Base-by-base conservation (phyloP, 2,329 filamentous ascomycete genomes). In the Penicillium thymicola region DNA sequence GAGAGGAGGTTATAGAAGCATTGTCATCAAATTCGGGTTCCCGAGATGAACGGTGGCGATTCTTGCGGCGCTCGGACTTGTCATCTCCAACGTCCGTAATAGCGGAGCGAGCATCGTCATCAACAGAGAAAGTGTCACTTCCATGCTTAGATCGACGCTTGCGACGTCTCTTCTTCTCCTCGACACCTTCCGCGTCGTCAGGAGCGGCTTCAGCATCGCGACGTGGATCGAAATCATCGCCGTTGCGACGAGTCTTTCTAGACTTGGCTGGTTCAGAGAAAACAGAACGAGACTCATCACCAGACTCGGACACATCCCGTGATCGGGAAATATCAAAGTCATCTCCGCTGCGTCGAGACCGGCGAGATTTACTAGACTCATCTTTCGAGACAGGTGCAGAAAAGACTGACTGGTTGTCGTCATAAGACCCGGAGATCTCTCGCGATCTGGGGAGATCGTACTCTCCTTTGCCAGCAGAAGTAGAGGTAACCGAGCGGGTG, bases 11-110 rank as follows among this genome's bases (percentile, higher is more conserved):
- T 5, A 72, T 68, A 8, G 73, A 76, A 5, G 64, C 63, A 18
- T 69, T 60, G 40, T 78, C 74, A 44, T 78, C 76, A 54, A 74
- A 67, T 28, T 23, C 30, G 4, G 44, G 5, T 23, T 64, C 65
- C 9, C 48, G 43, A 21, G 54, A 54, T 8, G 59, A 60, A 8
- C 54, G 58, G 23, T 60, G 55, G 11, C 52, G 59, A 36, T 55
- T 52, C 47, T 53, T 54, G 42, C 54, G 61, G 16, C 59, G 56
- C 28, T 68, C 58, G 23, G 66, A 65, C 42, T 64, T 68, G 11
- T 69, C 68, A 23, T 65, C 64, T 42, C 58, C 61, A 21, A 60
- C 32, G 23, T 50, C 47, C 10, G 57, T 65, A 21, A 64, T 58
- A 28, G 60, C 55, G 27, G 65, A 65, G 10, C 58, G 61, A 8